Conservation (phyloP, 345 rosid species). For the Cardamine chenopodiifolia region DNA sequence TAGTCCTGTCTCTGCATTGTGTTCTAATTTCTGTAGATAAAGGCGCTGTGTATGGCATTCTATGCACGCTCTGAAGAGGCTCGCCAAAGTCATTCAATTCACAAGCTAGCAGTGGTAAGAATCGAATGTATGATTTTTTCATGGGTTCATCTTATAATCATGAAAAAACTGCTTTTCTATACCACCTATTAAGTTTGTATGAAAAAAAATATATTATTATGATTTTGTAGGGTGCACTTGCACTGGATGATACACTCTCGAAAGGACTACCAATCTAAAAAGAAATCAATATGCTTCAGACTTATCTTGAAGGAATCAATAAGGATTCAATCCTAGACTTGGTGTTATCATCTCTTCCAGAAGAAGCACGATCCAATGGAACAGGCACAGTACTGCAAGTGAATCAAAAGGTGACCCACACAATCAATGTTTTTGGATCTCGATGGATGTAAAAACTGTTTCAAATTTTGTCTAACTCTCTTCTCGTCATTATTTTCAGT, state of each 20-base stretch:
- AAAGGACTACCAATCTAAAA: conserved; percentile 84
- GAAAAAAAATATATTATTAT: neutral
- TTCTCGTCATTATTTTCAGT: conserved; percentile 49
- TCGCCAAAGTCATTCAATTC: conserved; percentile 85
- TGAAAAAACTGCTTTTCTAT: neutral
- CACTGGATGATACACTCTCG: conserved; percentile 86
- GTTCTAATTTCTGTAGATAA: conserved; percentile 55
- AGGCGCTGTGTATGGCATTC: conserved; percentile 91
- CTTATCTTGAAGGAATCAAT: conserved; percentile 65
- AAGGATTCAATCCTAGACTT: conserved; percentile 73
- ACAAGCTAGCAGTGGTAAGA: conserved; percentile 91
- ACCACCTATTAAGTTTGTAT: conserved; percentile 31
- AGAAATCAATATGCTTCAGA: conserved; percentile 67
- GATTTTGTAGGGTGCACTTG: conserved; percentile 73
- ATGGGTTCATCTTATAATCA: neutral
- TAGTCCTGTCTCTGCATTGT: neutral
- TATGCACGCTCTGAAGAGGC: conserved; percentile 95
- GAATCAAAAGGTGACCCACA: conserved; percentile 67
- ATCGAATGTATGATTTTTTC: neutral
- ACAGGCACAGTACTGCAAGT: conserved; percentile 71
- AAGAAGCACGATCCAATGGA: conserved; percentile 74
- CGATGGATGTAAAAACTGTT: neutral
- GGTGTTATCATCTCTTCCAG: conserved; percentile 88
- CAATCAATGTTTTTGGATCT: neutral
- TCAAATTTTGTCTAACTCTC: neutral